Evolutionary conservation across 768 basidiomycete genomes (phyloP).

Genomic region (Lactifluus volemus): DNA sequence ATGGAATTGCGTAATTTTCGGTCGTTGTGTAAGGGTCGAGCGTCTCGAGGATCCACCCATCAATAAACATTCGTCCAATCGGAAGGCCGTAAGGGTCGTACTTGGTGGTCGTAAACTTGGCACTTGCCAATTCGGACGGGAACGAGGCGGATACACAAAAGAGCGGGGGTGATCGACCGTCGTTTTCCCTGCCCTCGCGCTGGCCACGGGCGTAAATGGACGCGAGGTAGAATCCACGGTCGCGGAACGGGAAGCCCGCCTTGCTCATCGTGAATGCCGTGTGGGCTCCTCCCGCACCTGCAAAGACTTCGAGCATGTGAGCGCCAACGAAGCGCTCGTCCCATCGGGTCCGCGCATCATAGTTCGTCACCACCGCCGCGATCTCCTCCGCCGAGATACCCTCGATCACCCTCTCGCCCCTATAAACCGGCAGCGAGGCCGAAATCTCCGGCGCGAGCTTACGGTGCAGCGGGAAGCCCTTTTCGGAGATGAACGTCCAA

Average conservation of each 20-base stretch:
- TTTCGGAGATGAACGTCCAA: constrained; percentile 74
- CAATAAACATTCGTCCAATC: constrained; percentile 73
- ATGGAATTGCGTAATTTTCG: constrained; percentile 91
- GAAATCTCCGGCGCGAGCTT: constrained; percentile 74
- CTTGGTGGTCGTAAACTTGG: constrained; percentile 47
- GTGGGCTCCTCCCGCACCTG: constrained; percentile 46
- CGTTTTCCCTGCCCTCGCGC: constrained; percentile 30
- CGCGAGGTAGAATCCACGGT: constrained; percentile 78
- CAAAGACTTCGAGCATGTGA: constrained; percentile 64
- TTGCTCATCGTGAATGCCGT: constrained; percentile 68
- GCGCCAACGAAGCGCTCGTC: constrained; percentile 78
- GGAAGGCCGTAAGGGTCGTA: constrained; percentile 72
- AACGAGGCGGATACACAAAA: constrained; percentile 82
- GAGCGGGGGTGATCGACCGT: constrained; percentile 43
- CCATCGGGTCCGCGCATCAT: constrained; percentile 72
- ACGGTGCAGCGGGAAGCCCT: constrained; percentile 66
- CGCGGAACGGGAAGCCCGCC: constrained; percentile 83
- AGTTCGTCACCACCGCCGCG: constrained; percentile 58
- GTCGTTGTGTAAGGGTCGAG: constrained; percentile 89
- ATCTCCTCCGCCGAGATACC: constrained; percentile 92
- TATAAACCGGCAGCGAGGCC: constrained; percentile 72
- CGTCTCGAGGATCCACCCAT: constrained; percentile 95
- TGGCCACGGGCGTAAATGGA: constrained; percentile 54
- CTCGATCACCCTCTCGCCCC: constrained; percentile 86
- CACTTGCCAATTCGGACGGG: constrained; percentile 49